Evolutionary conservation across 2,329 filamentous ascomycete species (phyloP), one percentile per base, ranked within the genome.

Genomic region (Clonostachys rosea): DNA sequence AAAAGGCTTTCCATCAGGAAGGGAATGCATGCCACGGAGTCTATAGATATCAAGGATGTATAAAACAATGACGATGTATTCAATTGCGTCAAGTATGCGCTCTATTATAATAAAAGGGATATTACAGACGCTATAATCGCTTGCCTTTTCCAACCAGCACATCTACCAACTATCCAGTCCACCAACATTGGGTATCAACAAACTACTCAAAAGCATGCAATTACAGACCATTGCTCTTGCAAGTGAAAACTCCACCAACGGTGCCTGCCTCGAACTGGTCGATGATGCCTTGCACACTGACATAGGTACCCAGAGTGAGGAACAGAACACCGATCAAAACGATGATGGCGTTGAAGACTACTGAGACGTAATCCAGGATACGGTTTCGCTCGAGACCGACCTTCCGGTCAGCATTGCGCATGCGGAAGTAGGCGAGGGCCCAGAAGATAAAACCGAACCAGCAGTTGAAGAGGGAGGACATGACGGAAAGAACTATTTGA

Each of bases 371-470:
- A 68, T 78, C 78, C 2, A 74, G 68, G 34, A 83, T 24, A 6
- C 50, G 57, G 43, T 78, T 81, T 34, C 78, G 71, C 2, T 68
- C 69, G 52, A 72, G 76, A 43, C 78, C 74, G 34, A 79, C 74
- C 1, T 71, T 67, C 3, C 75, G 60, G 6, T 89, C 85, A 2
- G 79, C 84, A 18, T 70, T 70, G 43, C 87, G 77, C 86, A 92
- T 89, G 47, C 86, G 79, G 59, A 91, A 79, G 60, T 89, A 92
- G 1, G 87, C 88, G 2, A 89, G 78, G 12, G 86, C 88, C 88
- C 88, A 96, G 74, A 96, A 96, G 60, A 96, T 95, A 74, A 96
- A 96, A 20, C 91, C 91, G 58, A 92, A 92, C 75, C 91, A 92
- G 47, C 87, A 92, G 68, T 96, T 90, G 61, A 96, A 96, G 2